phyloP scores from a whole-genome alignment of 768 basidiomycete genomes.

The Tricholomella constricta region DNA sequence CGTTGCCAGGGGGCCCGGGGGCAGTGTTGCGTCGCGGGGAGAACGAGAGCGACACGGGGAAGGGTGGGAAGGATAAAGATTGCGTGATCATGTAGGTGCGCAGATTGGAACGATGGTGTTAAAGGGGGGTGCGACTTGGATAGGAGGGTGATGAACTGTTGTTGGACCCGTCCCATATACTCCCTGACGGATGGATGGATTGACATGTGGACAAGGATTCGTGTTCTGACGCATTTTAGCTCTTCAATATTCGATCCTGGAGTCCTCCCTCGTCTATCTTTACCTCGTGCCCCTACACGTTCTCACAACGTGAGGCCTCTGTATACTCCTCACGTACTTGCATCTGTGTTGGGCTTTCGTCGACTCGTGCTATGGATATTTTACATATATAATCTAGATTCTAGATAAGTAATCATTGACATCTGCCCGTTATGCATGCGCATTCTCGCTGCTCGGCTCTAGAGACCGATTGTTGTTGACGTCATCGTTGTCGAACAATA shows the following conservation, averaged over 20 bases:
- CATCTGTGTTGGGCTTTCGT: neutral
- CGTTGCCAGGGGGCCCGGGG: constrained; percentile 61
- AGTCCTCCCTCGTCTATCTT: neutral
- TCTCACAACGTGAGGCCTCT: too few species aligned
- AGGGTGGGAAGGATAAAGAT: constrained; percentile 72
- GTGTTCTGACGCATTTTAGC: neutral
- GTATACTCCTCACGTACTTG: neutral
- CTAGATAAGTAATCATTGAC: neutral
- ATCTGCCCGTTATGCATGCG: neutral
- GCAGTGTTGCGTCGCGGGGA: constrained; percentile 63
- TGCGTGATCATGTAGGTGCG: constrained; percentile 78
- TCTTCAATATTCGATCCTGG: too few species aligned
- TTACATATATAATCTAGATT: neutral
- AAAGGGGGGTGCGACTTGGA: neutral
- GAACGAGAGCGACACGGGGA: constrained; percentile 39
- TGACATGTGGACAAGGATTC: neutral
- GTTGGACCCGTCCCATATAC: neutral
- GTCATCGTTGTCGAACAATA: too few species aligned
- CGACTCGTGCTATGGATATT: constrained; percentile 7
- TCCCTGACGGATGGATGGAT: neutral
- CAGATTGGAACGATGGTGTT: neutral
- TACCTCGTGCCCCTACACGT: neutral
- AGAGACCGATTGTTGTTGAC: too few species aligned
- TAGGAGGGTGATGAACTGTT: neutral
- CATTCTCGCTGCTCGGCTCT: too few species aligned